Percentiles rank a stretch among this genome's conserved stretches.
These are phyloP conservation scores for Crucibulum laeve DNA, from an alignment of 768 basidiomycete genomes.

Conservation along the genomic window DNA sequence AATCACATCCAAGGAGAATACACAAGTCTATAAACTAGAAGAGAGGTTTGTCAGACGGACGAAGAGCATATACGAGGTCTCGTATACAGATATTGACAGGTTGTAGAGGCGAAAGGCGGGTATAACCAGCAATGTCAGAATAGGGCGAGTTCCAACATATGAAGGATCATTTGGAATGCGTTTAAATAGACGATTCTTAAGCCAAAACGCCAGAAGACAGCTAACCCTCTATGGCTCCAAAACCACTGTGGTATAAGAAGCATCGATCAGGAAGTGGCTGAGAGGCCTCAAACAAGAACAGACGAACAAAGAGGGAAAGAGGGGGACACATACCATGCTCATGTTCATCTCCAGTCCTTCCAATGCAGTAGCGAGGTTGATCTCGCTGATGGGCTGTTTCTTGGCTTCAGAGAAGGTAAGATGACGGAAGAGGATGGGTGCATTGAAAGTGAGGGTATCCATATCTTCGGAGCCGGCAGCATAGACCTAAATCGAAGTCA, in stretches of 20 bases:
- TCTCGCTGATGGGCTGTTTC: slow-evolving; percentile 93
- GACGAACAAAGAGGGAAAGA: not conserved
- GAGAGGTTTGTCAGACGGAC: not conserved
- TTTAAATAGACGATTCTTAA: too few species aligned
- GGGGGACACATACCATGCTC: slow-evolving; percentile 57
- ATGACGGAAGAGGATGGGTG: slow-evolving; percentile 91
- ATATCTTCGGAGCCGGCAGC: slow-evolving; percentile 99
- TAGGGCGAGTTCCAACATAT: too few species aligned
- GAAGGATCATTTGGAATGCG: too few species aligned
- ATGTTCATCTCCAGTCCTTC: slow-evolving; percentile 91
- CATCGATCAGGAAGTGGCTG: too few species aligned
- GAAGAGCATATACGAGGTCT: too few species aligned
- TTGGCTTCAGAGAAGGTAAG: slow-evolving; percentile 98
- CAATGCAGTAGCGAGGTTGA: slow-evolving; percentile 75
- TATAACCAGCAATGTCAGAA: too few species aligned
- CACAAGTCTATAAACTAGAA: slow-evolving; percentile 96
- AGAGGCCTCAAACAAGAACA: too few species aligned
- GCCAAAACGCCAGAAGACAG: too few species aligned
- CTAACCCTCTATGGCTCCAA: too few species aligned
- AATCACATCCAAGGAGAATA: slow-evolving; percentile 95
- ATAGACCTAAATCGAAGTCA: slow-evolving; percentile 59
- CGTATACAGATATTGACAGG: too few species aligned
- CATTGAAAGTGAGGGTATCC: slow-evolving; percentile 95
- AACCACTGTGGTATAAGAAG: too few species aligned
- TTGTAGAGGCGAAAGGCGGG: too few species aligned